Percentiles rank a stretch among this genome's conserved stretches.
phyloP scores from a whole-genome alignment of 345 rosid genomes.

The Eutrema japonicum region DNA sequence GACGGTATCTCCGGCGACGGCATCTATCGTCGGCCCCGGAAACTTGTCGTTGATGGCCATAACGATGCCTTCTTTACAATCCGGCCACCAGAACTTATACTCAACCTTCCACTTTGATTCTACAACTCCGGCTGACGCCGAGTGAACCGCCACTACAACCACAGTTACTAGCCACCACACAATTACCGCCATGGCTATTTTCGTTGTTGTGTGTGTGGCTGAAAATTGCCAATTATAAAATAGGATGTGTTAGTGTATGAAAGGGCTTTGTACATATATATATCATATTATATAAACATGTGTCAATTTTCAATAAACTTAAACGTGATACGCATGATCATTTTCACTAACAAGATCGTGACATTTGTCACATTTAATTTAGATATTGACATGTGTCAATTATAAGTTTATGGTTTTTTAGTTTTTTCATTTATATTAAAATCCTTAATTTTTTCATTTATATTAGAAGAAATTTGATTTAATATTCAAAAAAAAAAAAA shows the following conservation, averaged over 20 bases:
- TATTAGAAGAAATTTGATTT: too few species aligned
- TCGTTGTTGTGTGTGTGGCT: not conserved
- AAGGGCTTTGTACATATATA: slow-evolving; percentile 1
- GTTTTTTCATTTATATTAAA: too few species aligned
- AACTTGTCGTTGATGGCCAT: slow-evolving; percentile 84
- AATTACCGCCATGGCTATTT: slow-evolving; percentile 2
- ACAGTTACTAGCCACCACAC: slow-evolving; percentile 31
- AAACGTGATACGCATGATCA: too few species aligned
- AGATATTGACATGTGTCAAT: too few species aligned
- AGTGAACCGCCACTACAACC: slow-evolving; percentile 23
- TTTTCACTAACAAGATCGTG: too few species aligned
- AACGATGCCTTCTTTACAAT: slow-evolving; percentile 62
- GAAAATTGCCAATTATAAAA: not conserved
- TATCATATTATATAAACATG: too few species aligned
- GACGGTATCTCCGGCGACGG: slow-evolving; percentile 64
- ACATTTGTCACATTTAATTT: too few species aligned
- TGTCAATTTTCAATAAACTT: too few species aligned
- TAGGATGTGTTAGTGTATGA: not conserved
- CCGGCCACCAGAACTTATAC: slow-evolving; percentile 68
- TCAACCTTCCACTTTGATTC: slow-evolving; percentile 68
- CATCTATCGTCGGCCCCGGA: slow-evolving; percentile 84
- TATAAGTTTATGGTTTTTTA: too few species aligned
- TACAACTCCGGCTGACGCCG: slow-evolving; percentile 25
- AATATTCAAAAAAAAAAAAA: too few species aligned
- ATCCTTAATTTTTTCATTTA: too few species aligned